A percentile compares a stretch with the other conserved stretches of the same genome.
Conservation (phyloP, 2,329 filamentous ascomycete genomes). For the Domatiomyces globalis region DNA sequence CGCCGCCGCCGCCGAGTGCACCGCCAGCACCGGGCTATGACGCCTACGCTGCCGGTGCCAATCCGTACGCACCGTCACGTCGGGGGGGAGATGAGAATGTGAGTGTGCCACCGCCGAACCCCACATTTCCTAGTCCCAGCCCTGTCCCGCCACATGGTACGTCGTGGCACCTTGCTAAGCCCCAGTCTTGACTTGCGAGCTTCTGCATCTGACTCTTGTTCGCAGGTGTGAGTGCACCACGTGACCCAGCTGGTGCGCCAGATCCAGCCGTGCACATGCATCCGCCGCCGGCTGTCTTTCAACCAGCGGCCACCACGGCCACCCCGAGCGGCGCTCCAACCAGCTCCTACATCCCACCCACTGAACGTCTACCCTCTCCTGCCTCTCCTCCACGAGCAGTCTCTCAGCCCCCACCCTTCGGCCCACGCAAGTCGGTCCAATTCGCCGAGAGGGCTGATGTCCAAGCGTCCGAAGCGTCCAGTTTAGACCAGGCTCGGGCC, state of each 20-base stretch:
- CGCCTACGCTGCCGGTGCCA: constrained; percentile 25
- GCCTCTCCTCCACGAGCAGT: neutral
- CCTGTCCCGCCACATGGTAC: neutral
- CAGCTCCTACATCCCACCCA: constrained; percentile 3
- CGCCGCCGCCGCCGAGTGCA: constrained; percentile 21
- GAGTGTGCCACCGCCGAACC: constrained; percentile 29
- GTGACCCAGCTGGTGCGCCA: neutral
- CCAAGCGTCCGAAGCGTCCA: constrained; percentile 6
- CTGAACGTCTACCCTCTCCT: constrained; percentile 6
- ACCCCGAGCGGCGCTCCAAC: neutral
- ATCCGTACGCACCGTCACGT: constrained; percentile 28
- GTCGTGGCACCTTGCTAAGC: neutral
- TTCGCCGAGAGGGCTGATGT: constrained; percentile 15
- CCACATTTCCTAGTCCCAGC: constrained; percentile 7
- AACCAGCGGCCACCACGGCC: constrained; percentile 1
- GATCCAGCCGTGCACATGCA: neutral
- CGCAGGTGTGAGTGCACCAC: neutral
- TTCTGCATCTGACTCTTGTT: neutral
- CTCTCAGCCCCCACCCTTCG: constrained; percentile 7
- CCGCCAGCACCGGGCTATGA: constrained; percentile 7
- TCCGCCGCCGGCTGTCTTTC: constrained; percentile 8
- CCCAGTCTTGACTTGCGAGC: neutral
- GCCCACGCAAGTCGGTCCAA: constrained; percentile 13
- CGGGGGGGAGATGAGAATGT: constrained; percentile 37
- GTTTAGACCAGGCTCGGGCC: constrained; percentile 7